These are phyloP conservation scores for Eucalyptus curtisii DNA, from an alignment of 345 rosid genomes.

Conservation along the genomic window DNA sequence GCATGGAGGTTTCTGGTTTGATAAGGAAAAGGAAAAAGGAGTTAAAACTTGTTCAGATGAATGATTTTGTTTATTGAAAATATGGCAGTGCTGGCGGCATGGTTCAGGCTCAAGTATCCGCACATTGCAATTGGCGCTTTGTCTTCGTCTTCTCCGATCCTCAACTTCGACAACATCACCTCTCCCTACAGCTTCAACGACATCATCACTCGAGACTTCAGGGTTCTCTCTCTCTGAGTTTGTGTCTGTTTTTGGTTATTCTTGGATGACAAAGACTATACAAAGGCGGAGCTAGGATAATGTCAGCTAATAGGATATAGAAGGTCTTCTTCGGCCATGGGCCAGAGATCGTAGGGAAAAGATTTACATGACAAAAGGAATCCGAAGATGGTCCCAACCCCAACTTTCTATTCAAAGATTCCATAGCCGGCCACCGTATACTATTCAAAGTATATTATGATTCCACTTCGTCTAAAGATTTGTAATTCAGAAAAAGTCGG, in stretches of 20 bases:
- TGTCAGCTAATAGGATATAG: not conserved
- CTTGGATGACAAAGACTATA: not conserved
- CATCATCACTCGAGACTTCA: slow-evolving; percentile 56
- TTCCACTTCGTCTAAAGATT: not conserved
- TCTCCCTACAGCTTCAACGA: slow-evolving; percentile 68
- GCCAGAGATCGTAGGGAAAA: not conserved
- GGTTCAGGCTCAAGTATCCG: slow-evolving; percentile 84
- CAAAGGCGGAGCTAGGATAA: not conserved
- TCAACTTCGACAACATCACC: slow-evolving; percentile 58
- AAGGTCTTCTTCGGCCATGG: slow-evolving; percentile 7
- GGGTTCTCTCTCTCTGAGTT: slow-evolving; percentile 12
- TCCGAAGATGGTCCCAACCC: not conserved
- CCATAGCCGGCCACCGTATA: not conserved
- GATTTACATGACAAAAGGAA: not conserved
- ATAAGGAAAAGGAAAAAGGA: no score
- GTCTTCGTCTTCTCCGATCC: slow-evolving; percentile 71
- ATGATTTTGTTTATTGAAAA: not conserved
- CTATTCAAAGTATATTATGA: no score
- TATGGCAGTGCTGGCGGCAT: slow-evolving; percentile 71
- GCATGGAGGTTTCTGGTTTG: no score
- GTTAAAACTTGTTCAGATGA: not conserved
- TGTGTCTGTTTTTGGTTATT: not conserved
- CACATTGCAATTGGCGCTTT: slow-evolving; percentile 69
- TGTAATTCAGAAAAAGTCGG: not conserved
- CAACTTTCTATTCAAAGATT: not conserved